Evolutionary conservation across 352 stramenopile genomes (phyloP).

Genomic region (Lagenidium giganteum): DNA sequence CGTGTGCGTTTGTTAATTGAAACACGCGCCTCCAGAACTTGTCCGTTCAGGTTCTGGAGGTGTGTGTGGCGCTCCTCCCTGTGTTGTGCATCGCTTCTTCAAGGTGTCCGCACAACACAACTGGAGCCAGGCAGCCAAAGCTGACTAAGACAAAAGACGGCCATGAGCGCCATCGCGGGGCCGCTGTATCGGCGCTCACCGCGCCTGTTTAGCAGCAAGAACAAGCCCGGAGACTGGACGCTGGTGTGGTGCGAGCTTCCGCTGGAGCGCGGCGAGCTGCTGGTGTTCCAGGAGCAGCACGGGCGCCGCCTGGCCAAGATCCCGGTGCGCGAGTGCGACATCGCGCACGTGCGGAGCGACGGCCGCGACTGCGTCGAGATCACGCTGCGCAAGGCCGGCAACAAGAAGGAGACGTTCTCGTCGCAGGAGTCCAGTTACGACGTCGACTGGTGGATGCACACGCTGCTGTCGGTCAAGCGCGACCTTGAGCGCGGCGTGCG

Average conservation of each 20-base stretch:
- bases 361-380: conserved; percentile 82
- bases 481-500: conserved; percentile 61
- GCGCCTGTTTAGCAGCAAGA: conserved; percentile 67
- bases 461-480: conserved; percentile 69
- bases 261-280: conserved; percentile 55
- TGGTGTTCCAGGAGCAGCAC: conserved; percentile 58
- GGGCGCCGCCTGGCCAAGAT: conserved; percentile 51
- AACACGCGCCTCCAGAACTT: no score
- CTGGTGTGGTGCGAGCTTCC: conserved; percentile 74
- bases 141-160: no score
- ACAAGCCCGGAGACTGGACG: conserved; percentile 71
- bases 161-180: conserved; percentile 62
- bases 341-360: conserved; percentile 79
- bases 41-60: no score
- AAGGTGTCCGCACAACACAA: no score
- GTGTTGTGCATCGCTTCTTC: no score
- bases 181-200: conserved; percentile 67
- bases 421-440: conserved; percentile 83
- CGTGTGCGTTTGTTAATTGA: no score
- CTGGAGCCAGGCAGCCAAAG: no score
- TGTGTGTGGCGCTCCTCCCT: no score
- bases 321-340: conserved; percentile 56
- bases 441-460: conserved; percentile 87
- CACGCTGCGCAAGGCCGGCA: conserved; percentile 28
- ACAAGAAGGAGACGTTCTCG: conserved; percentile 81